phyloP scores from a whole-genome alignment of 2,329 filamentous ascomycete genomes.

The Gaeumannomyces tritici region DNA sequence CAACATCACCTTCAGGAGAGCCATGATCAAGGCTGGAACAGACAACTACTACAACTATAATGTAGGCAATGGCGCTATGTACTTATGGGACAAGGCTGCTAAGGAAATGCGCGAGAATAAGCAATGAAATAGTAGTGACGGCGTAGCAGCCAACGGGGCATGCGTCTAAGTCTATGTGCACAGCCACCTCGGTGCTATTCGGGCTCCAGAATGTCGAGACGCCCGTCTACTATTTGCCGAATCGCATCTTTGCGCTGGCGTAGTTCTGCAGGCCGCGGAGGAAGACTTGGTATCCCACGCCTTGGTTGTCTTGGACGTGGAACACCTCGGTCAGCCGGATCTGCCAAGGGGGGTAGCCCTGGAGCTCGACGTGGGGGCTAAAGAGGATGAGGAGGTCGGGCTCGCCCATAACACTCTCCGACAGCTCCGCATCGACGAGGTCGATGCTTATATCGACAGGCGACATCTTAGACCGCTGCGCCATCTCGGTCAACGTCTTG shows the following conservation, averaged over 20 bases:
- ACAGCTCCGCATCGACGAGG: conserved; percentile 82
- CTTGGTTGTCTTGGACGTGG: conserved; percentile 63
- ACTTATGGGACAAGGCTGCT: conserved; percentile 51
- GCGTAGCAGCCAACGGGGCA: neutral
- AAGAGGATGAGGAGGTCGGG: conserved; percentile 87
- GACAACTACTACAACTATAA: conserved; percentile 84
- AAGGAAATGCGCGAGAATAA: conserved; percentile 38
- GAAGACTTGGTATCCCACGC: conserved; percentile 91
- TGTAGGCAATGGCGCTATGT: conserved; percentile 60
- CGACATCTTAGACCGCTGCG: conserved; percentile 75
- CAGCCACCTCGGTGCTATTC: too few species aligned
- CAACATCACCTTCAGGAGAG: conserved; percentile 71
- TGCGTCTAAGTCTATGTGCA: too few species aligned
- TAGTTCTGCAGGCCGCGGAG: conserved; percentile 75
- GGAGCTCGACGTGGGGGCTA: conserved; percentile 69
- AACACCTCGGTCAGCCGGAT: conserved; percentile 92
- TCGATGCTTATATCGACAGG: conserved; percentile 76
- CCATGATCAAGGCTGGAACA: conserved; percentile 61
- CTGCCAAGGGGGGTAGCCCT: conserved; percentile 96
- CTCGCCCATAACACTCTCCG: conserved; percentile 69
- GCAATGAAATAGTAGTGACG: neutral
- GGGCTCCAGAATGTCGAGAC: neutral
- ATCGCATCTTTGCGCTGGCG: conserved; percentile 79
- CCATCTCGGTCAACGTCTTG: conserved; percentile 90
- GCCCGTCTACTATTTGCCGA: conserved; percentile 47